Evolutionary conservation across 768 basidiomycete genomes (phyloP), one percentile per base, ranked within the genome.

Genomic region (Hortiboletus campestris): DNA sequence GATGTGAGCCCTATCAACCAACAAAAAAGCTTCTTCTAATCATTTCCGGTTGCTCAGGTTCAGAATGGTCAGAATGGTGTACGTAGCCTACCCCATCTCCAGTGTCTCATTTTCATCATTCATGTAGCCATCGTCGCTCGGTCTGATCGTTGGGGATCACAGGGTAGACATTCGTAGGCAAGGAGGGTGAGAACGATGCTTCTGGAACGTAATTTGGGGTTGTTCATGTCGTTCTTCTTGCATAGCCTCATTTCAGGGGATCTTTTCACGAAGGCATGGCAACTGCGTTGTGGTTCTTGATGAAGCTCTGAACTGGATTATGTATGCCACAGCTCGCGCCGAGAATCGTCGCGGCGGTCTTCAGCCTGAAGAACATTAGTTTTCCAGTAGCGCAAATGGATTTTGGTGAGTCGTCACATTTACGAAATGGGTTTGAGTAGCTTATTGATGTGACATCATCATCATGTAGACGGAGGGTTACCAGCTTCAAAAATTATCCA

Each of bases 341-440:
- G 20, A 65, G 66, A 32, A 71, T 81, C 25, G 62, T 84, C 20
- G 69, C 73, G 4, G 71, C 67, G 16, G 76, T 85, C 35, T 76
- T 84, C 51, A 71, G 67, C 28, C 67, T 81, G 50, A 74, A 75
- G 47, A 63, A 74, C 25, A 25, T 25, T 31, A 1, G 17, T 16
- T 54, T 59, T 25, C 20, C 47, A n/a, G 32, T 39, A 4, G 39
- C 14, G 4, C 40, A 32, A 11, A 60, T 50, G 49, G 39, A 25
- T 38, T 58, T 41, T 55, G 55, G 61, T 60, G 42, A 43, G 61
- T 57, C 22, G 2, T 8, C 19, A 2, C 6, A 20, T 29, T 17
- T 6, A 10, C 28, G 20, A 8, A n/a, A 46, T 5, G 14, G 28
- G 11, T 31, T 38, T 43, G n/a, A n/a, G n/a, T n/a, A 12, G 7